phyloP scores from a whole-genome alignment of 805 yeast species.

The Cyberlindnera misumaiensis region DNA sequence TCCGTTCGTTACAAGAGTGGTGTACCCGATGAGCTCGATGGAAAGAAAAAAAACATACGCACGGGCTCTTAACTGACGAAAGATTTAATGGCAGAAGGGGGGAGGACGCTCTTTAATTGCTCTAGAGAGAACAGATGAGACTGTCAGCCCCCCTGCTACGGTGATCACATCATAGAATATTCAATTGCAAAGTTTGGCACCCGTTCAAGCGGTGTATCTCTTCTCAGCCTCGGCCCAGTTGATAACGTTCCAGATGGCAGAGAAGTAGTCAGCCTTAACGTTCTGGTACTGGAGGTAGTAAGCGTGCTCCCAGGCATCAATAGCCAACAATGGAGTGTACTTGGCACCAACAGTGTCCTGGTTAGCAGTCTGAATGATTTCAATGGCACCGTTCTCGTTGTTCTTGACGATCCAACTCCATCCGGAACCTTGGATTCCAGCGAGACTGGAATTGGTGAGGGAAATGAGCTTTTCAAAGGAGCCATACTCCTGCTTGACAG shows the following conservation, averaged over 20 bases:
- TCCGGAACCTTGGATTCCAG: slow-evolving; percentile 91
- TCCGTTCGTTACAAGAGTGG: not conserved
- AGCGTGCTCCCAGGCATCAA: slow-evolving; percentile 97
- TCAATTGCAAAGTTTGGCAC: not conserved
- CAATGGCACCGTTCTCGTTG: slow-evolving; percentile 65
- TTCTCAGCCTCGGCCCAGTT: slow-evolving; percentile 88
- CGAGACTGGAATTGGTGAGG: slow-evolving; percentile 61
- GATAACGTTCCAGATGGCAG: slow-evolving; percentile 90
- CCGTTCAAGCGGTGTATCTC: slow-evolving; percentile 42
- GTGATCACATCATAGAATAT: not conserved
- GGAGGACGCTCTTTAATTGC: too few relatives aligned
- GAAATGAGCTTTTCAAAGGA: slow-evolving; percentile 60
- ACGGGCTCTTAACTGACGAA: too few relatives aligned
- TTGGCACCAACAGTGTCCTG: slow-evolving; percentile 76
- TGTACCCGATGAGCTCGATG: not conserved
- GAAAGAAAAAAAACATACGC: too few relatives aligned
- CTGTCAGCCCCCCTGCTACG: too few relatives aligned
- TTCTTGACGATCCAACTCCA: slow-evolving; percentile 91
- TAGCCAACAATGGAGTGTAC: slow-evolving; percentile 72
- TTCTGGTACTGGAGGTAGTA: slow-evolving; percentile 90
- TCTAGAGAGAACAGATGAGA: not conserved
- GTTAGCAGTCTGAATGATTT: slow-evolving; percentile 74
- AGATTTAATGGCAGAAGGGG: too few relatives aligned
- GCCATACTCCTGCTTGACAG: slow-evolving; percentile 61
- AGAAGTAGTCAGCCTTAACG: slow-evolving; percentile 86